Evolutionary conservation across 2,329 filamentous ascomycete species (phyloP).

Genomic region (Podosphaera xanthii): DNA sequence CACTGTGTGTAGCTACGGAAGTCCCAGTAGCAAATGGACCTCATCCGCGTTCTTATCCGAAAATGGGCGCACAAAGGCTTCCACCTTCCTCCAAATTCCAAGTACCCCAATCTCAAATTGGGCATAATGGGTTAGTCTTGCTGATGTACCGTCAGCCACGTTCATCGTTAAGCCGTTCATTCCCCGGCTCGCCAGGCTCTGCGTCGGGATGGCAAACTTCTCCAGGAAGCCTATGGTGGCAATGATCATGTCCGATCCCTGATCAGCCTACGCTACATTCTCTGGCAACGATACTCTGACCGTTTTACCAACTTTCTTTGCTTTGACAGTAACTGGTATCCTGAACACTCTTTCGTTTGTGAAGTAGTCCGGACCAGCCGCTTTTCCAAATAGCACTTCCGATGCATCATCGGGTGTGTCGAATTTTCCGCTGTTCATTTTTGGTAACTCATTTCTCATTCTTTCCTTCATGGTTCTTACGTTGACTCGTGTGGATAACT

Average conservation of each 20-base stretch:
- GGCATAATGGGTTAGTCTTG: neutral
- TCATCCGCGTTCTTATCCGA: neutral
- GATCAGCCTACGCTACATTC: neutral
- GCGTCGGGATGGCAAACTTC: too few relatives aligned
- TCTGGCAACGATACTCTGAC: neutral
- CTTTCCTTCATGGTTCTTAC: neutral
- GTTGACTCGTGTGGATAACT: neutral
- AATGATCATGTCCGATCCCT: neutral
- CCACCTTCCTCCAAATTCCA: neutral
- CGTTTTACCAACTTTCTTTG: neutral
- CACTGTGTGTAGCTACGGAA: too few relatives aligned
- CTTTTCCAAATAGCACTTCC: too few relatives aligned
- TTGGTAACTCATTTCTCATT: neutral
- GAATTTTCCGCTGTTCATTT: too few relatives aligned
- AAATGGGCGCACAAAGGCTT: neutral
- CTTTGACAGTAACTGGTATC: neutral
- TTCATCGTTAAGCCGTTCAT: neutral
- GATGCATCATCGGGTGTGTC: too few relatives aligned
- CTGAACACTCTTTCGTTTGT: neutral
- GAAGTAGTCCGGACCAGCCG: too few relatives aligned
- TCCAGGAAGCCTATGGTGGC: neutral
- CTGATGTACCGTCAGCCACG: neutral
- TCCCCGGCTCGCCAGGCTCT: too few relatives aligned
- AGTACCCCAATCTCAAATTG: neutral
- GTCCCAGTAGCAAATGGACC: neutral